These are phyloP conservation scores for Pilaira anomala DNA, from an alignment of 192 early-diverging fungal genomes.

Conservation along the genomic window DNA sequence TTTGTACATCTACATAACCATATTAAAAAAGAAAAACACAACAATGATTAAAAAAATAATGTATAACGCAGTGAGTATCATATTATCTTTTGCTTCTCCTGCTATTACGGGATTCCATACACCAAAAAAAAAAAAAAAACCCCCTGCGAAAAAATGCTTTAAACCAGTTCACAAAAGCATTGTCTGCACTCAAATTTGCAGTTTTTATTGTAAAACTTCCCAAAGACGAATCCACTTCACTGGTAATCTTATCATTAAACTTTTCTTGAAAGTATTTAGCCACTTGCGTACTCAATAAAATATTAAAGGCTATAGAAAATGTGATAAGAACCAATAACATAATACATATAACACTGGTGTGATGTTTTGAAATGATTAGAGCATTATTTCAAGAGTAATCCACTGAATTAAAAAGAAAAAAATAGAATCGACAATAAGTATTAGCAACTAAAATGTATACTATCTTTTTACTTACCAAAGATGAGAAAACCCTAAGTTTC, in stretches of 20 bases:
- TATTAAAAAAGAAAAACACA: slow-evolving; percentile 19
- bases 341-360: slow-evolving; percentile 5
- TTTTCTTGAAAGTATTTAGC: slow-evolving; percentile 3
- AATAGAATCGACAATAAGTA: background rate
- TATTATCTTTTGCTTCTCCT: background rate
- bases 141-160: slow-evolving; percentile 1
- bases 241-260: background rate
- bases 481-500: background rate
- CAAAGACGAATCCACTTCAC: background rate
- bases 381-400: slow-evolving; percentile 6
- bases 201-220: background rate
- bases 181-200: background rate
- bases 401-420: background rate
- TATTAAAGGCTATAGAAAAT: slow-evolving; percentile 13
- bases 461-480: slow-evolving; percentile 21
- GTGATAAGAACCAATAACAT: slow-evolving; percentile 9
- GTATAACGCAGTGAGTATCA: background rate
- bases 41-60: slow-evolving; percentile 8
- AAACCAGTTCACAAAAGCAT: slow-evolving; percentile 1
- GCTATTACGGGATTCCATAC: slow-evolving; percentile 1
- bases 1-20: slow-evolving; percentile 13
- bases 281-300: background rate
- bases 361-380: slow-evolving; percentile 4
- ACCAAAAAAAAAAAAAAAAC: slow-evolving; percentile 12
- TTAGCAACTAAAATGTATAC: too few relatives aligned